A percentile compares a stretch with the other conserved stretches of the same genome.
Conservation (phyloP, 352 stramenopile species). For the Phytophthora quininea region DNA sequence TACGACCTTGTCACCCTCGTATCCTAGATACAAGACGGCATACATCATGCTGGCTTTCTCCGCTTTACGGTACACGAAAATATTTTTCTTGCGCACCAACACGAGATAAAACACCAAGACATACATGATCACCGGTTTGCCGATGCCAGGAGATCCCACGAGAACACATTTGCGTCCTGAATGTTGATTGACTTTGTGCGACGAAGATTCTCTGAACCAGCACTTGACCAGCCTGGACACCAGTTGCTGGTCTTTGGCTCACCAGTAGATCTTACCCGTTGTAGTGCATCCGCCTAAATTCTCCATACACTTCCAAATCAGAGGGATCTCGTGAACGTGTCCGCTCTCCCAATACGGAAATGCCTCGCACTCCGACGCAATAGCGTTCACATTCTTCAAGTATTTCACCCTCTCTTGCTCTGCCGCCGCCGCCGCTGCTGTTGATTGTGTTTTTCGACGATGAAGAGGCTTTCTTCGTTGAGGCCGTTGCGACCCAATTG, state of each 20-base stretch:
- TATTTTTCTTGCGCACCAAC: constrained; percentile 5
- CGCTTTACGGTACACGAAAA: constrained; percentile 18
- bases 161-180: constrained; percentile 7
- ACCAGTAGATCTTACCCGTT: background rate
- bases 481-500: too few relatives aligned
- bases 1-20: constrained; percentile 13
- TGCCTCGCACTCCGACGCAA: background rate
- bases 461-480: too few relatives aligned
- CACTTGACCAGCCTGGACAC: too few relatives aligned
- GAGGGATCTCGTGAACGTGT: too few relatives aligned
- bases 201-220: background rate
- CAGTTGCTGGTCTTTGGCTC: too few relatives aligned
- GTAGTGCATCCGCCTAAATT: background rate
- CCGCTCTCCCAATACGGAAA: background rate
- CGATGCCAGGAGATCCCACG: too few relatives aligned
- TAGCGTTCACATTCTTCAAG: too few relatives aligned
- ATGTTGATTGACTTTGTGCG: constrained; percentile 1
- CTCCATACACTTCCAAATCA: too few relatives aligned
- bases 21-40: constrained; percentile 20
- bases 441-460: too few relatives aligned
- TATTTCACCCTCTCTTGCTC: background rate
- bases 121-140: too few relatives aligned
- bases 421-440: too few relatives aligned
- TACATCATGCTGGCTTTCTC: background rate
- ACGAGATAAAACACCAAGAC: too few relatives aligned